phyloP scores from a whole-genome alignment of 73 alveolate genomes.

The Paramecium sonneborni region DNA sequence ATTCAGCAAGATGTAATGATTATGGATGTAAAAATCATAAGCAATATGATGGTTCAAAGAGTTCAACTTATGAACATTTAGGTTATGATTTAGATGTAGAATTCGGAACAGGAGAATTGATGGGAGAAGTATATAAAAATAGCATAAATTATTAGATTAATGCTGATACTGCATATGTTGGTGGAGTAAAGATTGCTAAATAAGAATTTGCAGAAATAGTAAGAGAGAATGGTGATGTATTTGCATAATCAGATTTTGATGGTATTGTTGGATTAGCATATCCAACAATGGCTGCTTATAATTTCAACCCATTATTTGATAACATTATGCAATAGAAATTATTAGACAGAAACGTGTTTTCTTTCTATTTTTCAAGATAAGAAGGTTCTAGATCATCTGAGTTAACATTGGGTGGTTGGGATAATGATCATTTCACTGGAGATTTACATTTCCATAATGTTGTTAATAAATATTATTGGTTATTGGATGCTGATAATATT shows the following conservation, averaged over 20 bases:
- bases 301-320: slow-evolving; percentile 76
- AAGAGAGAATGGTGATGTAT: slow-evolving; percentile 77
- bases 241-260: slow-evolving; percentile 71
- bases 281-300: slow-evolving; percentile 77
- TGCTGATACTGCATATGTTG: slow-evolving; percentile 71
- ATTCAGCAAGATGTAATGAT: slow-evolving; percentile 72
- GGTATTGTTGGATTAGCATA: slow-evolving; percentile 88
- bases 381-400: slow-evolving; percentile 73
- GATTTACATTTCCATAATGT: slow-evolving; percentile 77
- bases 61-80: slow-evolving; percentile 29
- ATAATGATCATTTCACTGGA: slow-evolving; percentile 71
- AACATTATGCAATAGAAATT: slow-evolving; percentile 71
- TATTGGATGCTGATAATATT: slow-evolving; percentile 76
- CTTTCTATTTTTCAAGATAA: slow-evolving; percentile 74
- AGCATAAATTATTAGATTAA: not conserved
- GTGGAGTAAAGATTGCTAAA: slow-evolving; percentile 66
- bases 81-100: slow-evolving; percentile 66
- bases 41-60: slow-evolving; percentile 67
- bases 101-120: slow-evolving; percentile 78
- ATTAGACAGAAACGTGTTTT: slow-evolving; percentile 73
- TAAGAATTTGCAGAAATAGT: slow-evolving; percentile 82
- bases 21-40: slow-evolving; percentile 68
- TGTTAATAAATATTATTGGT: slow-evolving; percentile 74
- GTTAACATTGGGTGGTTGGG: slow-evolving; percentile 76
- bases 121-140: slow-evolving; percentile 59